Conservation (phyloP, 2,329 filamentous ascomycete species). For the Aspergillus transmontanensis region DNA sequence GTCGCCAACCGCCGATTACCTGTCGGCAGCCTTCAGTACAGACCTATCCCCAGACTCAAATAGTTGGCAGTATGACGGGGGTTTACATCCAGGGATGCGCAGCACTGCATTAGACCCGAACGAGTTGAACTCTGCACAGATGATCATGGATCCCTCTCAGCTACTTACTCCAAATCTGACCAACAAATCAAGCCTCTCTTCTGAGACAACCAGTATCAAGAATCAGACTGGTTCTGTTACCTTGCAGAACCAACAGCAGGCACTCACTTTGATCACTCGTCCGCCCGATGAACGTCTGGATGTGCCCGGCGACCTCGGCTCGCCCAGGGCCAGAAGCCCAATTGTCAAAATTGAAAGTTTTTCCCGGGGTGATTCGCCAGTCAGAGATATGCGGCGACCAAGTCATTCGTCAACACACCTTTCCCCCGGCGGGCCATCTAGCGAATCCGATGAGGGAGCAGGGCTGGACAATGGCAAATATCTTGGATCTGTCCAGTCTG, state of each 20-base stretch:
- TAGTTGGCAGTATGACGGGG: slow-evolving; percentile 15
- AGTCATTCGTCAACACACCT: slow-evolving; percentile 41
- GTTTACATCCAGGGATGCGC: slow-evolving; percentile 7
- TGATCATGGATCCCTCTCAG: slow-evolving; percentile 27
- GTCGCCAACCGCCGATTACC: slow-evolving; percentile 26
- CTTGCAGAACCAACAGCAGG: slow-evolving; percentile 20
- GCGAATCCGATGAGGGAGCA: slow-evolving; percentile 31
- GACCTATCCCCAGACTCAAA: slow-evolving; percentile 20
- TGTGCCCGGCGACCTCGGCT: slow-evolving; percentile 20
- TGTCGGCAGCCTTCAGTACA: slow-evolving; percentile 23
- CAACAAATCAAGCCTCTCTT: slow-evolving; percentile 32
- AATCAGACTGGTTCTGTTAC: slow-evolving; percentile 18
- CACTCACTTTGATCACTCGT: slow-evolving; percentile 29
- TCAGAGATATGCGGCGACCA: slow-evolving; percentile 31
- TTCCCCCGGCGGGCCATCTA: slow-evolving; percentile 34
- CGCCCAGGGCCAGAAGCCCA: slow-evolving; percentile 42
- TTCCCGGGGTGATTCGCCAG: slow-evolving; percentile 48
- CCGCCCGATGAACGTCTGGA: slow-evolving; percentile 28
- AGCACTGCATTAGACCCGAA: slow-evolving; percentile 7
- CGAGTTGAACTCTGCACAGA: slow-evolving; percentile 18
- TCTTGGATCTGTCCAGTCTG: slow-evolving; percentile 21
- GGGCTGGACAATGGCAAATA: slow-evolving; percentile 21
- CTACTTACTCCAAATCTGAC: slow-evolving; percentile 37
- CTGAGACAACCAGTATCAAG: slow-evolving; percentile 20
- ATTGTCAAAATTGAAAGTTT: slow-evolving; percentile 48